Conservation (phyloP, 2,329 filamentous ascomycete species). For the Hymenoscyphus fructigenus region DNA sequence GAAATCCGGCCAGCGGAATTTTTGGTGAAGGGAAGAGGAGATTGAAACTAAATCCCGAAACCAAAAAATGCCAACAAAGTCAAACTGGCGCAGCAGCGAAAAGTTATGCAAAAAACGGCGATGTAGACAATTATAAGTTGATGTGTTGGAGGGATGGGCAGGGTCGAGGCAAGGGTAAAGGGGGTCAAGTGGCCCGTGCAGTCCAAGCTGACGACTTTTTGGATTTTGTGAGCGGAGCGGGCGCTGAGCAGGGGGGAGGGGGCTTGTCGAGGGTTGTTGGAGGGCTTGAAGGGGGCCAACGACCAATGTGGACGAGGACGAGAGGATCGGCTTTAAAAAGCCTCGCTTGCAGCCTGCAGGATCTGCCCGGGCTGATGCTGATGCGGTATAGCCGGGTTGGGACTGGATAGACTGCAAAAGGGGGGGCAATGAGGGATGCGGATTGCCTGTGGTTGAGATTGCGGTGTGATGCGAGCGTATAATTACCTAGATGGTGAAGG, state of each 20-base stretch:
- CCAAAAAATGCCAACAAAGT: conserved; percentile 4
- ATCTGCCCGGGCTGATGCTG: conserved; percentile 21
- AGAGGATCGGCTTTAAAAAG: conserved; percentile 12
- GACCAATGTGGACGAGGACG: conserved; percentile 1
- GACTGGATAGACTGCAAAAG: neutral
- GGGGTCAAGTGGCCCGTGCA: neutral
- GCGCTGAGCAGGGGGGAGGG: neutral
- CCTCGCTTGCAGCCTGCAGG: conserved; percentile 26
- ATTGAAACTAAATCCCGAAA: conserved; percentile 7
- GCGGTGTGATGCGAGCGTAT: neutral
- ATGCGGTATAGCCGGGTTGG: conserved; percentile 5
- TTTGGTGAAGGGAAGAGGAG: neutral
- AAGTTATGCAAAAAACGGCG: conserved; percentile 13
- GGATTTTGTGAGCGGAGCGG: neutral
- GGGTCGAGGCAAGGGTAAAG: neutral
- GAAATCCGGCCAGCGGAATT: conserved; percentile 15
- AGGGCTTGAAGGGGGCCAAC: neutral
- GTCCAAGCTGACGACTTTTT: conserved; percentile 10
- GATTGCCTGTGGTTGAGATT: neutral
- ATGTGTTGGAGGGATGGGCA: conserved; percentile 6
- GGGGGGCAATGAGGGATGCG: neutral
- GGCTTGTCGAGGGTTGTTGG: neutral
- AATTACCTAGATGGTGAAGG: neutral
- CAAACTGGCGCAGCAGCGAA: conserved; percentile 13
- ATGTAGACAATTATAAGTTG: conserved; percentile 15